Evolutionary conservation across 805 yeast genomes (phyloP).

Genomic region (Kazachstania martiniae): DNA sequence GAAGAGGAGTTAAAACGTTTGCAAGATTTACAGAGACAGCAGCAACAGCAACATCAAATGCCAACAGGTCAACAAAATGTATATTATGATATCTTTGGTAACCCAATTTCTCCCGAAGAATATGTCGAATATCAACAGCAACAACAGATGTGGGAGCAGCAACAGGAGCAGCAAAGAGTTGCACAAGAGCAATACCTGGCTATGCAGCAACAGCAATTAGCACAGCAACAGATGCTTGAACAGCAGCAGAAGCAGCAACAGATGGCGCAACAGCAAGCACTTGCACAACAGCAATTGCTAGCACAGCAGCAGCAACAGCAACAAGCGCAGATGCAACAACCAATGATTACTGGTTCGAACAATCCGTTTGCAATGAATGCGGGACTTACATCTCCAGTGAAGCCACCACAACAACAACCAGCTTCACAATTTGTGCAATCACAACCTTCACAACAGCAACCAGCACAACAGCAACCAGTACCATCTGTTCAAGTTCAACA

Average conservation of each 20-base stretch:
- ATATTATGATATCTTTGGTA: constrained; percentile 21
- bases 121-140: constrained; percentile 25
- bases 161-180: constrained; percentile 20
- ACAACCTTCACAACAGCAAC: constrained; percentile 1
- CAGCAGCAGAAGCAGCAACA: constrained; percentile 2
- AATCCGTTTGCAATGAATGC: constrained; percentile 57
- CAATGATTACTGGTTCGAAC: constrained; percentile 61
- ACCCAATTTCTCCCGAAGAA: constrained; percentile 22
- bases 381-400: constrained; percentile 4
- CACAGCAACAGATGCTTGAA: constrained; percentile 6
- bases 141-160: constrained; percentile 13
- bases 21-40: constrained; percentile 20
- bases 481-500: constrained; percentile 24
- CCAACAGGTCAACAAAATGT: constrained; percentile 11
- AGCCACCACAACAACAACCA: constrained; percentile 5
- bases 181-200: constrained; percentile 16
- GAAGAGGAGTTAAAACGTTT: constrained; percentile 24
- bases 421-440: constrained; percentile 1
- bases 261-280: constrained; percentile 1
- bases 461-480: constrained; percentile 13
- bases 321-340: constrained; percentile 31
- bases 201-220: constrained; percentile 26
- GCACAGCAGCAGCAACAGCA: constrained; percentile 18
- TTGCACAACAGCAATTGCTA: constrained; percentile 1
- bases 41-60: constrained; percentile 15